A percentile compares a stretch with the other conserved stretches of the same genome.
Conservation (phyloP, 495 filamentous ascomycete species). For the Thozetella sp. region DNA sequence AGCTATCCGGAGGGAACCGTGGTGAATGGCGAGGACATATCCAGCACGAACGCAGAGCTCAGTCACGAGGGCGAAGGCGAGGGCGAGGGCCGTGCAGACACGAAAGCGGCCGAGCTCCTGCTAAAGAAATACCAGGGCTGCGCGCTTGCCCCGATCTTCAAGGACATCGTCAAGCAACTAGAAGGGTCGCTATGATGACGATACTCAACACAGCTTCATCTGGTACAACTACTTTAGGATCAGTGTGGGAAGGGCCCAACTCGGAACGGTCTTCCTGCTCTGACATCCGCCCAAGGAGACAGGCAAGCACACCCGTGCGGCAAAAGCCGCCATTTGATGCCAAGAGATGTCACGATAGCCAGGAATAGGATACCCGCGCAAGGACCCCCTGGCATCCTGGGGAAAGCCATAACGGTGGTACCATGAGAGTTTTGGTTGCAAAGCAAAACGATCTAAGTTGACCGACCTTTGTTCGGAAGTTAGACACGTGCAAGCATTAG, state of each 20-base stretch:
- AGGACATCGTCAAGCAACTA: conserved; percentile 50
- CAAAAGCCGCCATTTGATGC: too few species aligned
- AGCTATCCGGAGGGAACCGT: conserved; percentile 49
- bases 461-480: background rate
- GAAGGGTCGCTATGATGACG: background rate
- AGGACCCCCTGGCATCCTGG: too few species aligned
- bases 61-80: background rate
- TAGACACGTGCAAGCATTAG: too few species aligned
- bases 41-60: conserved; percentile 15
- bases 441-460: background rate
- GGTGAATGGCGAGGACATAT: conserved; percentile 48
- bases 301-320: too few species aligned
- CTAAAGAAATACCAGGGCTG: conserved; percentile 80
- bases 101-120: conserved; percentile 58
- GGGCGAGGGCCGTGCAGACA: conserved; percentile 25
- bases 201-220: too few species aligned
- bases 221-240: background rate
- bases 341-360: too few species aligned
- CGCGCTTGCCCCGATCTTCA: conserved; percentile 74
- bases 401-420: too few species aligned
- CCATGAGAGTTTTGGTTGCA: too few species aligned
- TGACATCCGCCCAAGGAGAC: too few species aligned
- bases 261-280: too few species aligned
- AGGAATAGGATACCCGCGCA: too few species aligned
- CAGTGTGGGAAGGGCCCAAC: too few species aligned